Conservation (phyloP, 345 rosid genomes). For the Arabis hirsuta region DNA sequence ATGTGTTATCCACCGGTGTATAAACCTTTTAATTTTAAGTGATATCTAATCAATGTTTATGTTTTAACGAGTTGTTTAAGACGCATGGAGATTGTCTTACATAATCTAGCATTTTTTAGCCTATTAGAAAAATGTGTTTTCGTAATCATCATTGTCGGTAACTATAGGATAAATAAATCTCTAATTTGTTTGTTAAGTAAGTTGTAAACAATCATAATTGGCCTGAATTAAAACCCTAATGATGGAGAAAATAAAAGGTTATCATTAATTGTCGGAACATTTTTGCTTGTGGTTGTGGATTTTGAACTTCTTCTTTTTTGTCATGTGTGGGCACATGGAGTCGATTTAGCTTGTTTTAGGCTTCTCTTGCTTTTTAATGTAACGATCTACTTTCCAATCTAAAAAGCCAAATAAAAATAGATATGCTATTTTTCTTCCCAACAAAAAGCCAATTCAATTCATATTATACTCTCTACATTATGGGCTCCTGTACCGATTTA, state of each 20-base stretch:
- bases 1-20: conserved; percentile 7
- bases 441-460: not conserved
- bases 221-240: conserved; percentile 8
- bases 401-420: conserved; percentile 16
- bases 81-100: not conserved
- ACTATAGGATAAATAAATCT: not conserved
- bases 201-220: conserved; percentile 12
- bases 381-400: conserved; percentile 36
- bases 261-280: conserved; percentile 35
- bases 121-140: not conserved
- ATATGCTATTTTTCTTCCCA: conserved; percentile 24
- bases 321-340: conserved; percentile 42
- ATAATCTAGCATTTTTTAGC: not conserved
- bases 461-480: not conserved
- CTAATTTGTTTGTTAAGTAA: not conserved
- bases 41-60: conserved; percentile 15
- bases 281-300: conserved; percentile 1
- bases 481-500: no score
- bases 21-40: not conserved
- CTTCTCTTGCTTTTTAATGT: conserved; percentile 36
- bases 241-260: conserved; percentile 34
- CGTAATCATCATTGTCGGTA: no score
- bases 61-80: not conserved
- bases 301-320: not conserved
- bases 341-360: conserved; percentile 42